phyloP scores from a whole-genome alignment of 2,329 filamentous ascomycete genomes.

The Triangularia setosa region DNA sequence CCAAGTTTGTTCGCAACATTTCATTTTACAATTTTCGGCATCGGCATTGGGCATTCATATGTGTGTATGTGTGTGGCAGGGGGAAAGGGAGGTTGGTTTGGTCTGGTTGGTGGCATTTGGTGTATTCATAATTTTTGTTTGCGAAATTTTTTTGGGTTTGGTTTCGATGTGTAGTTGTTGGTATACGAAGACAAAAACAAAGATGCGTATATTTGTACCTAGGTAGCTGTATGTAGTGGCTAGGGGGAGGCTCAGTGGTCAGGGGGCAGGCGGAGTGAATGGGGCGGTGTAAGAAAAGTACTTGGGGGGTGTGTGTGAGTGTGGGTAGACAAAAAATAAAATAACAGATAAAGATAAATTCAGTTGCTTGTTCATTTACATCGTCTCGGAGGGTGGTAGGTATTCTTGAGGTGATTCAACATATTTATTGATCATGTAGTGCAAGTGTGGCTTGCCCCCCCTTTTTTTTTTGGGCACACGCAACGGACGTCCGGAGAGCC shows the following conservation, averaged over 20 bases:
- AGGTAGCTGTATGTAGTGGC: not conserved
- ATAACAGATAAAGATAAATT: not conserved
- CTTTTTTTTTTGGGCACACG: not conserved
- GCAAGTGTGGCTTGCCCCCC: not conserved
- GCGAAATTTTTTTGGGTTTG: not conserved
- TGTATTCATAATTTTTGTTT: not conserved
- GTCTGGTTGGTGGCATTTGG: not conserved
- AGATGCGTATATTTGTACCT: not conserved
- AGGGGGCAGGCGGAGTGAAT: not conserved
- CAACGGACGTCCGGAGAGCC: not conserved
- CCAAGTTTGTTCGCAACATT: not conserved
- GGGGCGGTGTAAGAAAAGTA: not conserved
- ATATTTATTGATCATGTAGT: no score
- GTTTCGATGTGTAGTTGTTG: not conserved
- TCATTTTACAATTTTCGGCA: not conserved
- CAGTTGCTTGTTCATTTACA: not conserved
- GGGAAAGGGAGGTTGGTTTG: not conserved
- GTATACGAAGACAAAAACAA: not conserved
- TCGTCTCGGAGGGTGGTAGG: no score
- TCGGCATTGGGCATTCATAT: not conserved
- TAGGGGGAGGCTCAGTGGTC: not conserved
- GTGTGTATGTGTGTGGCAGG: not conserved
- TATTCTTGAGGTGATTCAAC: no score
- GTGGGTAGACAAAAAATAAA: not conserved
- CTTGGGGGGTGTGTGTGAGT: not conserved